phyloP scores from a whole-genome alignment of 2,329 filamentous ascomycete genomes.

The Pezicula radicicola region DNA sequence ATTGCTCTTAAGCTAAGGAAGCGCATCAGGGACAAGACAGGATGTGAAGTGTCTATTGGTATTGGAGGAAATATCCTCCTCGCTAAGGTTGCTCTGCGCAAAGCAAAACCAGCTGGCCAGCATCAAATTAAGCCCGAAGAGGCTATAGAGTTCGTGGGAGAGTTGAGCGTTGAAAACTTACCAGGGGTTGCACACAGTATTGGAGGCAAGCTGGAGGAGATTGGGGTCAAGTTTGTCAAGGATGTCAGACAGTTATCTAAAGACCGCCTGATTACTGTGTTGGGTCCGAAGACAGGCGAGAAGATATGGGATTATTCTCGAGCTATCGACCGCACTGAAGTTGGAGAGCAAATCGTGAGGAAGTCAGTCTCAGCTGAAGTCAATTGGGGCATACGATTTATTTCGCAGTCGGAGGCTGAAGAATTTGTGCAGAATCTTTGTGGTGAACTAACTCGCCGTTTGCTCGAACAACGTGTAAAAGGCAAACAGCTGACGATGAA shows the following conservation, averaged over 20 bases:
- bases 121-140: slow-evolving; percentile 83
- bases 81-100: slow-evolving; percentile 85
- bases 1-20: slow-evolving; percentile 67
- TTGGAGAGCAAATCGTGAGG: slow-evolving; percentile 79
- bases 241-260: slow-evolving; percentile 77
- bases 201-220: slow-evolving; percentile 80
- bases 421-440: slow-evolving; percentile 86
- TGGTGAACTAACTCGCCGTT: slow-evolving; percentile 75
- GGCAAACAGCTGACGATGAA: slow-evolving; percentile 90
- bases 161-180: slow-evolving; percentile 74
- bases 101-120: slow-evolving; percentile 92
- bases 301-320: slow-evolving; percentile 88
- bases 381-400: slow-evolving; percentile 96
- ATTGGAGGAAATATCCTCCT: slow-evolving; percentile 89
- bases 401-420: slow-evolving; percentile 87
- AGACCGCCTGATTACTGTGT: slow-evolving; percentile 66
- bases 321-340: slow-evolving; percentile 81
- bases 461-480: slow-evolving; percentile 81
- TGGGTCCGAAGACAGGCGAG: slow-evolving; percentile 91
- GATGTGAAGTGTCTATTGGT: slow-evolving; percentile 86
- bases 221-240: slow-evolving; percentile 77
- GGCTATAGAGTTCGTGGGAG: slow-evolving; percentile 71
- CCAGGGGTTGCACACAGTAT: slow-evolving; percentile 94
- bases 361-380: slow-evolving; percentile 98
- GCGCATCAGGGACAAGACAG: slow-evolving; percentile 70